phyloP scores from a whole-genome alignment of 2,329 filamentous ascomycete species.

The Clarireedia monteithiana region DNA sequence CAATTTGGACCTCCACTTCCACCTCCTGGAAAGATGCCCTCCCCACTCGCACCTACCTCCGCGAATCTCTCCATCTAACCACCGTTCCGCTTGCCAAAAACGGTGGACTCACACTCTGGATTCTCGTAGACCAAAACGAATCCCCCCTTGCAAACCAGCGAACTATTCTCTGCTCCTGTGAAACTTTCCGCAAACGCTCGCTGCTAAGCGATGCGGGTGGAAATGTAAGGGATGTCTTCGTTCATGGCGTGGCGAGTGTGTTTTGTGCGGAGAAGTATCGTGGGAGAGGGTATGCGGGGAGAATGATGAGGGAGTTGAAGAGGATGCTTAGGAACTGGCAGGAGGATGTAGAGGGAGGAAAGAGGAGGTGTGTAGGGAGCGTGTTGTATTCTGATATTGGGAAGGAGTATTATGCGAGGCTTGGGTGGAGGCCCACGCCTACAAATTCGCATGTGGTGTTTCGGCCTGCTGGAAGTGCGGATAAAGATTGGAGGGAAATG shows the following conservation, averaged over 20 bases:
- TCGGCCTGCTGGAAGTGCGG: conserved; percentile 29
- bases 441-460: conserved; percentile 63
- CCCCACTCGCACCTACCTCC: conserved; percentile 44
- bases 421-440: conserved; percentile 67
- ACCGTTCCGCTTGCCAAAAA: conserved; percentile 48
- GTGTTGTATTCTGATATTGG: conserved; percentile 82
- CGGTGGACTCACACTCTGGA: conserved; percentile 53
- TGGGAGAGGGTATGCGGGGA: conserved; percentile 64
- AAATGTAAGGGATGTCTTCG: conserved; percentile 44
- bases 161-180: conserved; percentile 54
- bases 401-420: conserved; percentile 66
- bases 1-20: conserved; percentile 46
- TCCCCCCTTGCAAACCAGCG: conserved; percentile 32
- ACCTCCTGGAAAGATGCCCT: conserved; percentile 51
- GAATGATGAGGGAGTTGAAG: conserved; percentile 63
- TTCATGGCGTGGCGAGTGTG: conserved; percentile 70
- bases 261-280: conserved; percentile 60
- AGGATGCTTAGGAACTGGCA: conserved; percentile 42
- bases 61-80: conserved; percentile 44
- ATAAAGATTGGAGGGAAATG: conserved; percentile 21
- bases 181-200: conserved; percentile 52
- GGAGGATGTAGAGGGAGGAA: conserved; percentile 27
- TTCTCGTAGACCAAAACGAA: conserved; percentile 42
- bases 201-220: conserved; percentile 34
- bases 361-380: conserved; percentile 41